Evolutionary conservation across 1,284 basidiomycete genomes (phyloP), one percentile per base, ranked within the genome.

Genomic region (Porodaedalea pini): DNA sequence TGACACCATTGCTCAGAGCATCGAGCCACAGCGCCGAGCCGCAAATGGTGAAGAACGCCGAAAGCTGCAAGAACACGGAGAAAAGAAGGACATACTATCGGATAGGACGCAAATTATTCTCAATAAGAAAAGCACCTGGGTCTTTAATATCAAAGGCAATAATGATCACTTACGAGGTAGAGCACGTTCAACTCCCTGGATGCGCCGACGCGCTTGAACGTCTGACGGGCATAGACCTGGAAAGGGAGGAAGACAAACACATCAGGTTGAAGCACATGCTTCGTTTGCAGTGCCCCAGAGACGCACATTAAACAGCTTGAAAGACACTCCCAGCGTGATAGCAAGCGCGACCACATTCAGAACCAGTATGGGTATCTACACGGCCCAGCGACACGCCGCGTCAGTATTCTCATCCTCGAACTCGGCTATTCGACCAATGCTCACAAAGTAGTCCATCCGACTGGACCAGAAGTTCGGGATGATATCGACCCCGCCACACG

Each of bases 41-140:
- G 25, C 63, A 52, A 37, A 66, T 51, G 43, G 64, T 61, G 52
- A 65, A 64, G 57, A 66, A 66, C 21, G 59, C 58, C 43, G 66
- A 58, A 4, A 67, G 61, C 45, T 66, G 66, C 5, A 67, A 51
- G 21, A 57, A 40, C 17, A 64, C 66, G 17, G 59, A 61, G 3
- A 66, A 56, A 13, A 59, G 48, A 7, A 67, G 58, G 31, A 64
- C 59, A 21, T 64, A 52, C 60, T 61, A 25, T 8, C 11, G 34
- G 5, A 29, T 7, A 44, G 13, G 25, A n/a, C 10, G 43, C 11
- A 2, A 25, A 27, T n/a, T 31, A 27, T 13, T 37, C 17, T n/a
- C 21, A 45, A n/a, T 2, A 23, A 47, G 21, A 19, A 15, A 8
- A 13, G 40, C 3, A n/a, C 10, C 23, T 17, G n/a, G 27, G n/a